Evolutionary conservation across 352 stramenopile species (phyloP), one percentile per base, ranked within the genome.

Genomic region (Globisporangium cederbergense): DNA sequence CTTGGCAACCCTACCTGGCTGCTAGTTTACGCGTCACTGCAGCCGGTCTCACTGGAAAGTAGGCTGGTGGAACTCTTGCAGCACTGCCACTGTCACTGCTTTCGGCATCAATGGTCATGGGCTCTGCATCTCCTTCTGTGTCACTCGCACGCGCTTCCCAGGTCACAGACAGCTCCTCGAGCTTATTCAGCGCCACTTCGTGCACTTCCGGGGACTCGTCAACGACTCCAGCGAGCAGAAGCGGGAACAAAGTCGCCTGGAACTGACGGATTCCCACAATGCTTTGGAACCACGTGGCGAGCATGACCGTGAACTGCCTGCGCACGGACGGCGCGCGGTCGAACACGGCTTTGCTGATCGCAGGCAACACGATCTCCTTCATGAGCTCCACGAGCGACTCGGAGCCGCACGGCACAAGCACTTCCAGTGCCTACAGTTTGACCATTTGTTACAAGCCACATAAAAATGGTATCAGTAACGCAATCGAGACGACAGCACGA

Each of bases 121-220:
- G 51, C 25, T 83, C 78, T 5, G 57, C 49, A 58, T 79, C 65
- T 8, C 47, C 62, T 13, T 47, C 60, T 3, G 30, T 58, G 45
- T 75, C 66, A 38, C 74, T 66, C 6, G 66, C 52, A 42, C 38
- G 20, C 5, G 49, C 59, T n/a, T 81, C 71, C 86, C 83, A 93
- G 4, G 65, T 75, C 13, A 53, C 38, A 11, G 78, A 73, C 11
- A 93, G 65, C 20, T 84, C 71, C 34, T 78, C 66, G 18, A 93
- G 43, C 51, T 84, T 79, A 38, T 63, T 40, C 22, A 85, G 47
- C 53, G 67, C 64, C 57, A 83, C 43, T 13, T 64, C 13, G 60
- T 76, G 70, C 9, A 95, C 81, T 62, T 93, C 84, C 0, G 80
- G 72, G 1, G 86, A 84, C 49, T 93, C 86, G 34, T 95, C 86